Conservation (phyloP, 1,284 basidiomycete genomes). For the Malassezia caprae region DNA sequence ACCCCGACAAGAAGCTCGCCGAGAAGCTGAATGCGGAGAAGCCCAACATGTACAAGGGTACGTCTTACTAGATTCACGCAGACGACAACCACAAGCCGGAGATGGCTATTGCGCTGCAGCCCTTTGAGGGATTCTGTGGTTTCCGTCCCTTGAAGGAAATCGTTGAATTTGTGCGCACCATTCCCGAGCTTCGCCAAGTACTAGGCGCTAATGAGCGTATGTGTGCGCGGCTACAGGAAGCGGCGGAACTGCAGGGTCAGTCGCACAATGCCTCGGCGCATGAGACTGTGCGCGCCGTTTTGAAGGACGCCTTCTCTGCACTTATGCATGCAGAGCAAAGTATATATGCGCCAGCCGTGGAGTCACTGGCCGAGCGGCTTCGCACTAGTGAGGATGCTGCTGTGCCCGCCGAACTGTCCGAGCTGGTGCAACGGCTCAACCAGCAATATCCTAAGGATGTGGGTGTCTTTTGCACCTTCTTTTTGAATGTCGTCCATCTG, state of each 20-base stretch:
- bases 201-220: constrained; percentile 16
- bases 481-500: constrained; percentile 77
- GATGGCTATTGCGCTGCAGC: constrained; percentile 89
- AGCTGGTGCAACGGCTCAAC: constrained; percentile 62
- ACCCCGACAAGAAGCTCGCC: constrained; percentile 85
- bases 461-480: constrained; percentile 83
- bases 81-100: constrained; percentile 95
- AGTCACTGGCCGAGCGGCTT: constrained; percentile 13
- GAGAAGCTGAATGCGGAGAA: constrained; percentile 63
- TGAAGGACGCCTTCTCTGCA: constrained; percentile 26
- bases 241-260: background rate
- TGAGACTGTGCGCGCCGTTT: background rate
- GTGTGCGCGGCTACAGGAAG: background rate
- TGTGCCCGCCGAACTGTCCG: constrained; percentile 16
- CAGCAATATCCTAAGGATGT: constrained; percentile 82
- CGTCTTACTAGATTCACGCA: constrained; percentile 45
- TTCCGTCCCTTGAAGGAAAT: constrained; percentile 71
- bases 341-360: constrained; percentile 15
- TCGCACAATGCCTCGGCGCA: background rate
- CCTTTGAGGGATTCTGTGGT: constrained; percentile 82
- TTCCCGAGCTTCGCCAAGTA: constrained; percentile 64
- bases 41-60: constrained; percentile 82
- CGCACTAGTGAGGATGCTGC: background rate
- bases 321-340: constrained; percentile 23
- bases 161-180: constrained; percentile 58